Conservation (phyloP, 257 asterid genomes). For the Leonotis leonurus region DNA sequence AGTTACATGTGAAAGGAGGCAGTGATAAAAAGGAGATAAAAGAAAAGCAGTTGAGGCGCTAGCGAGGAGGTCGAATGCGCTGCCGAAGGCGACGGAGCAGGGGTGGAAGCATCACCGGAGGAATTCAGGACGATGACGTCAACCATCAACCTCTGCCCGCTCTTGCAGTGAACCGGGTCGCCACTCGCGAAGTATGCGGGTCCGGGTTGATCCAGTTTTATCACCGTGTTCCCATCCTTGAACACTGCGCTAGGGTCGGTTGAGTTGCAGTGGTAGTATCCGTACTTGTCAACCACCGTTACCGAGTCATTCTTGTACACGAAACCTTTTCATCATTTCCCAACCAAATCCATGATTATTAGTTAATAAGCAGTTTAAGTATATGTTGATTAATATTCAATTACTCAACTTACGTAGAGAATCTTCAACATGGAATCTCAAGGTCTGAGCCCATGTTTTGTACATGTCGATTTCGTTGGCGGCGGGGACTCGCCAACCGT, state of each 20-base stretch:
- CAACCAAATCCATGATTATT: too few species aligned
- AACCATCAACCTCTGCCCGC: conserved; percentile 43
- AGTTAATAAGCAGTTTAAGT: too few species aligned
- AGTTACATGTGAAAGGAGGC: conserved; percentile 1
- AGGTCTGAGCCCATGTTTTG: conserved; percentile 40
- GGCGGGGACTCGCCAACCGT: conserved; percentile 54
- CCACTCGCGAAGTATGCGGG: conserved; percentile 46
- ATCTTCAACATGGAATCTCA: conserved; percentile 56
- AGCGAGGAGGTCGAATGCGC: conserved; percentile 8
- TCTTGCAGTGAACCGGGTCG: conserved; percentile 47
- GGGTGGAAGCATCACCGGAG: too few species aligned
- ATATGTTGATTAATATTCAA: too few species aligned
- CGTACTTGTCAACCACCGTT: conserved; percentile 57
- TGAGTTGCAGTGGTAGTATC: conserved; percentile 67
- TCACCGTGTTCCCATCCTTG: conserved; percentile 48
- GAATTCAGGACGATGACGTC: conserved; percentile 36
- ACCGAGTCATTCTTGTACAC: conserved; percentile 66
- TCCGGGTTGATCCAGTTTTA: conserved; percentile 42
- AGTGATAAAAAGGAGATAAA: neutral
- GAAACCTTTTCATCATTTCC: conserved; percentile 29
- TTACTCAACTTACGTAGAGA: conserved; percentile 70
- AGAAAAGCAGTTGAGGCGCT: neutral
- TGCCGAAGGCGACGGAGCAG: conserved; percentile 19
- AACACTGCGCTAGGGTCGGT: conserved; percentile 35
- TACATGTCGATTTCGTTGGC: conserved; percentile 40